Evolutionary conservation across 495 filamentous ascomycete genomes (phyloP).

Genomic region (Aspergillus sclerotioniger): DNA sequence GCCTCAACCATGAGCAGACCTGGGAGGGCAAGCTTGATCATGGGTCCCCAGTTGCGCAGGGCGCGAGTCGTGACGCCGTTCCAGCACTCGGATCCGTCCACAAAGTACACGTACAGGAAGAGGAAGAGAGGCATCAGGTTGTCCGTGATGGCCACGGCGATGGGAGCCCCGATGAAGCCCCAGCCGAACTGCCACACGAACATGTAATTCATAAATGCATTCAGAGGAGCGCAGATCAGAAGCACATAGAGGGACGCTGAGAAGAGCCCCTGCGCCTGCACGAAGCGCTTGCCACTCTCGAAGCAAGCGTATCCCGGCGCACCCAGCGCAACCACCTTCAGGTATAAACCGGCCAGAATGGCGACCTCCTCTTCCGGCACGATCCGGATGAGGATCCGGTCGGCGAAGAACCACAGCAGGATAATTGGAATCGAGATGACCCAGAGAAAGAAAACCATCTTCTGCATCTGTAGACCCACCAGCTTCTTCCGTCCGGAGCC

Average conservation of each 20-base stretch:
- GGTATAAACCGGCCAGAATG: conserved; percentile 61
- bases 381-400: conserved; percentile 57
- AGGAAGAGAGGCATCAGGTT: conserved; percentile 75
- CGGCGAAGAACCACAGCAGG: conserved; percentile 61
- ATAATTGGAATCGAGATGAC: conserved; percentile 63
- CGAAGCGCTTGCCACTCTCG: conserved; percentile 69
- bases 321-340: conserved; percentile 64
- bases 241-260: conserved; percentile 64
- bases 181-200: conserved; percentile 72
- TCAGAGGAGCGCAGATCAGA: conserved; percentile 67
- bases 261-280: conserved; percentile 74
- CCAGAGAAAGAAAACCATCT: conserved; percentile 66
- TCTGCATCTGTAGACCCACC: conserved; percentile 70
- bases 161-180: conserved; percentile 82
- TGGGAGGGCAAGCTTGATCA: conserved; percentile 80
- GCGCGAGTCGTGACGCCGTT: conserved; percentile 70
- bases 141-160: conserved; percentile 79
- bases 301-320: conserved; percentile 70
- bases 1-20: conserved; percentile 92
- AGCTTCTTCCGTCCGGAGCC: conserved; percentile 66
- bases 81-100: conserved; percentile 67
- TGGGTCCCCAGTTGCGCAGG: conserved; percentile 79
- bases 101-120: conserved; percentile 64
- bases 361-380: conserved; percentile 66
- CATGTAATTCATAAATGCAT: conserved; percentile 71